Percentiles rank a stretch among this genome's conserved stretches.
Conservation (phyloP, 1,284 basidiomycete species). For the Mycena citricolor region DNA sequence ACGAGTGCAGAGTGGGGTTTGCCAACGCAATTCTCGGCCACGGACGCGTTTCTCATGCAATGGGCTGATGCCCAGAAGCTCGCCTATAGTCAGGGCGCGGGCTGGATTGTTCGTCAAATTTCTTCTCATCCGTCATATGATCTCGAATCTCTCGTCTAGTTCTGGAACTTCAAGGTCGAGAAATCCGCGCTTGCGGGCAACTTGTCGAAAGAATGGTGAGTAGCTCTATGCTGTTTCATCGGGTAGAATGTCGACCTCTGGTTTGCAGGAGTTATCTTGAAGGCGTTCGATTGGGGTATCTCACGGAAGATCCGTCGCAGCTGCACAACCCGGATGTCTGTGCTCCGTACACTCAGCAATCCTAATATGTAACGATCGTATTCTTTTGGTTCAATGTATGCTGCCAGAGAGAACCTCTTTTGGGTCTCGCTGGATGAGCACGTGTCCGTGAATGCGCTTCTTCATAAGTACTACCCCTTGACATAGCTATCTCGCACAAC, state of each 20-base stretch:
- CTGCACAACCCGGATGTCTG: conserved; percentile 62
- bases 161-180: conserved; percentile 77
- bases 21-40: conserved; percentile 65
- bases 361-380: neutral
- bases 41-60: conserved; percentile 57
- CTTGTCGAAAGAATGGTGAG: conserved; percentile 59
- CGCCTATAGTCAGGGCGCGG: conserved; percentile 56
- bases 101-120: conserved; percentile 64
- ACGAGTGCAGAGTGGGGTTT: conserved; percentile 65
- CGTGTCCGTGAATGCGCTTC: neutral
- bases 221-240: neutral
- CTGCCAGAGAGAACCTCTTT: neutral
- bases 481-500: neutral
- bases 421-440: neutral
- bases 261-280: conserved; percentile 65
- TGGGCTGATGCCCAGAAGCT: conserved; percentile 80
- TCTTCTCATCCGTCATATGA: neutral
- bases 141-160: conserved; percentile 38
- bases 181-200: conserved; percentile 48
- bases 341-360: conserved; percentile 39
- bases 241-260: neutral
- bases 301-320: conserved; percentile 60
- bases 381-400: neutral
- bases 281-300: conserved; percentile 54
- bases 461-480: neutral